phyloP scores from a whole-genome alignment of 352 stramenopile genomes.

The Halophytophthora polymorphica region DNA sequence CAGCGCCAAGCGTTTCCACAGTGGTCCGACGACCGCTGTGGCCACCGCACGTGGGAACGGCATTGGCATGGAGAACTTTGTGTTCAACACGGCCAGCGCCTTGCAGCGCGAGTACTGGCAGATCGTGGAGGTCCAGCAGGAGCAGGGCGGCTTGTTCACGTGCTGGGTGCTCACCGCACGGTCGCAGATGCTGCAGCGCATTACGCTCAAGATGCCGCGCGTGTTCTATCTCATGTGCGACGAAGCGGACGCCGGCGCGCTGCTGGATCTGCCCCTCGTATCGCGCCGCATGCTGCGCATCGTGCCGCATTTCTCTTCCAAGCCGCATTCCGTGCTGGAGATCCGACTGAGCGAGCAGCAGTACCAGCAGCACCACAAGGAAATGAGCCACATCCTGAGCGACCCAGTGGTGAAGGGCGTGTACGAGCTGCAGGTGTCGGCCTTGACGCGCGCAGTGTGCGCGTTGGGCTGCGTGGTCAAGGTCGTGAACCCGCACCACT shows the following conservation, averaged over 20 bases:
- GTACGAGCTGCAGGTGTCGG: slow-evolving; percentile 93
- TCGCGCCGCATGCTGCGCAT: slow-evolving; percentile 53
- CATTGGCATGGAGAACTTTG: slow-evolving; percentile 81
- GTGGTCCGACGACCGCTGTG: slow-evolving; percentile 13
- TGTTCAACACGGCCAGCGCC: slow-evolving; percentile 53
- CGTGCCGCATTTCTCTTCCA: slow-evolving; percentile 51
- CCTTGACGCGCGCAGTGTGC: slow-evolving; percentile 87
- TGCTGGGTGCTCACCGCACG: slow-evolving; percentile 94
- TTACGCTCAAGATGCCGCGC: slow-evolving; percentile 68
- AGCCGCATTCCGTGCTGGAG: slow-evolving; percentile 61
- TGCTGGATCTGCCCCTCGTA: slow-evolving; percentile 59
- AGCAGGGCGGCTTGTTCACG: slow-evolving; percentile 86
- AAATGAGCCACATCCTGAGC: slow-evolving; percentile 78
- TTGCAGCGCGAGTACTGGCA: slow-evolving; percentile 73
- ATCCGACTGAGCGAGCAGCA: slow-evolving; percentile 67
- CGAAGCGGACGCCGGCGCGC: slow-evolving; percentile 71
- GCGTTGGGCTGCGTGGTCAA: slow-evolving; percentile 89
- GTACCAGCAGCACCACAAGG: slow-evolving; percentile 70
- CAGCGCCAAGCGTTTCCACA: slow-evolving; percentile 41
- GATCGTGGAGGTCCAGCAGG: slow-evolving; percentile 77
- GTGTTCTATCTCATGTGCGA: slow-evolving; percentile 63
- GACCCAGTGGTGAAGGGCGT: slow-evolving; percentile 83
- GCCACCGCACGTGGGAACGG: slow-evolving; percentile 25
- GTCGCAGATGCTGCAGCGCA: slow-evolving; percentile 67
- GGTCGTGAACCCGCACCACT: slow-evolving; percentile 49